Conservation (phyloP, 495 filamentous ascomycete genomes). For the Penicillium silybi region DNA sequence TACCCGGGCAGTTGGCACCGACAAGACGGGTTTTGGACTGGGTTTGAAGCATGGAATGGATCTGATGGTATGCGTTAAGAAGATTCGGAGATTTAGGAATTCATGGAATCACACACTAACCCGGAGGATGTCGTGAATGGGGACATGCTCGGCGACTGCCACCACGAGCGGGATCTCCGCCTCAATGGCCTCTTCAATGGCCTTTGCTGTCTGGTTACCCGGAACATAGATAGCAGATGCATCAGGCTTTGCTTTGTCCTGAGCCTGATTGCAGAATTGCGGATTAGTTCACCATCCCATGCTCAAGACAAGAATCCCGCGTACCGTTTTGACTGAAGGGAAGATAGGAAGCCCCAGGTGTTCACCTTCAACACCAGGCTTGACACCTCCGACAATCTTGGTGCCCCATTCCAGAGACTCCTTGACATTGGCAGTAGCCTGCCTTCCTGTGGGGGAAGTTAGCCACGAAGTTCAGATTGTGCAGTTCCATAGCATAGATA, state of each 20-base stretch:
- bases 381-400: constrained; percentile 83
- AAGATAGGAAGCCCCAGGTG: constrained; percentile 80
- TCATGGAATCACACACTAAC: constrained; percentile 40
- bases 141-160: constrained; percentile 88
- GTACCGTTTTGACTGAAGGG: constrained; percentile 62
- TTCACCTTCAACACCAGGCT: constrained; percentile 68
- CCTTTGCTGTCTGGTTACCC: constrained; percentile 67
- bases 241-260: constrained; percentile 71
- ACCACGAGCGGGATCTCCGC: constrained; percentile 85
- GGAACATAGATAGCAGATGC: constrained; percentile 86
- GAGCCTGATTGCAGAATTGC: constrained; percentile 48
- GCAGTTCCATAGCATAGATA: background rate
- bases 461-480: background rate
- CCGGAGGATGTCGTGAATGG: constrained; percentile 77
- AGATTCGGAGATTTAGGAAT: background rate
- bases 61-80: constrained; percentile 33
- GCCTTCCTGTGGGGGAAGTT: constrained; percentile 27
- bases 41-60: constrained; percentile 72
- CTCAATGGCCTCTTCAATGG: constrained; percentile 86
- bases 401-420: constrained; percentile 84
- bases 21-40: constrained; percentile 80
- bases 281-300: background rate
- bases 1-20: constrained; percentile 83
- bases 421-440: constrained; percentile 77
- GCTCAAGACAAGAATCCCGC: constrained; percentile 2